Evolutionary conservation across 768 basidiomycete species (phyloP).

Genomic region (Dioszegia hungarica): DNA sequence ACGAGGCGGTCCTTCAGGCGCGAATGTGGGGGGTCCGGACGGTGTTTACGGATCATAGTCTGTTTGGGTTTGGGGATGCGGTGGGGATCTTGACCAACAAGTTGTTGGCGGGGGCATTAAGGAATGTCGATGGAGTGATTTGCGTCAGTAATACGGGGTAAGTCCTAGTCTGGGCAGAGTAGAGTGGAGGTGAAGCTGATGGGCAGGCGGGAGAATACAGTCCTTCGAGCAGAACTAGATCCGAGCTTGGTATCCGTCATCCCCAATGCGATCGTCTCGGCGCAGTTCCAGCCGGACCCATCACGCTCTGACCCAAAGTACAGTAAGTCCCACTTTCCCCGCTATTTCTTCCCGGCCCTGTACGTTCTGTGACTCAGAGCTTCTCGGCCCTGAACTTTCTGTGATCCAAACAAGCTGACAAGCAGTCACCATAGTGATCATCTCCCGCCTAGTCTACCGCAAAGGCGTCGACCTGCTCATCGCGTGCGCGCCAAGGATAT

Average conservation of each 20-base stretch:
- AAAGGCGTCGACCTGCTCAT: conserved; percentile 96
- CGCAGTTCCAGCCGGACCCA: conserved; percentile 70
- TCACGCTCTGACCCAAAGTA: conserved; percentile 30
- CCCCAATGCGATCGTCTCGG: conserved; percentile 82
- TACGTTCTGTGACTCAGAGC: too few species aligned
- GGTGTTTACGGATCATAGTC: conserved; percentile 92
- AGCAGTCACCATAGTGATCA: conserved; percentile 81
- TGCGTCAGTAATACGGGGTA: conserved; percentile 97
- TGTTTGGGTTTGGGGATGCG: conserved; percentile 95
- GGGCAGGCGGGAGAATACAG: conserved; percentile 93
- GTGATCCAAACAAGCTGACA: conserved; percentile 5
- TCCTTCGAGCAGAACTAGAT: conserved; percentile 74
- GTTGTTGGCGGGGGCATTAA: conserved; percentile 74
- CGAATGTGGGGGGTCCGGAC: conserved; percentile 74
- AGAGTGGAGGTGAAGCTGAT: background rate
- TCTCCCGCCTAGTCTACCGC: conserved; percentile 86
- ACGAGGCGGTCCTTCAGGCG: conserved; percentile 86
- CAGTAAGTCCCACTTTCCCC: conserved; percentile 54
- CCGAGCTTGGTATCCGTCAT: conserved; percentile 77
- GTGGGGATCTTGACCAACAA: conserved; percentile 98
- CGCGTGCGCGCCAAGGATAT: conserved; percentile 84
- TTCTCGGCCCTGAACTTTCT: too few species aligned
- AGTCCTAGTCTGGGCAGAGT: conserved; percentile 25
- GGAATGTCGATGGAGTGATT: conserved; percentile 88
- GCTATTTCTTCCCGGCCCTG: too few species aligned